Evolutionary conservation across 2,329 filamentous ascomycete genomes (phyloP).

Genomic region (Sphaerulina musiva): DNA sequence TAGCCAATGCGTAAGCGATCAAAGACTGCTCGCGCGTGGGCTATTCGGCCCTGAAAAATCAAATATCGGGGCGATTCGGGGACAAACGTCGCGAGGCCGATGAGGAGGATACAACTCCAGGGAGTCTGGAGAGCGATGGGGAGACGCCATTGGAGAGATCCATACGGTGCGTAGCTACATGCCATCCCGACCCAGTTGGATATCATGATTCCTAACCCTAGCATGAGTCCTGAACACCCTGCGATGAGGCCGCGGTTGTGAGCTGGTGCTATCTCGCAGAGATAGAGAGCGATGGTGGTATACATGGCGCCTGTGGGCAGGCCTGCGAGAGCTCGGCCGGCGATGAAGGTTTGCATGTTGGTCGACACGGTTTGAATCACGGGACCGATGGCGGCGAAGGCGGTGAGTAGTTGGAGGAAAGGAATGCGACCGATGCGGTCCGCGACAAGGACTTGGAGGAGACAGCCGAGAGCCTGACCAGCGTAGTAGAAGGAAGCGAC

Average conservation of each 20-base stretch:
- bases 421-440: conserved; percentile 38
- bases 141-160: conserved; percentile 19
- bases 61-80: conserved; percentile 20
- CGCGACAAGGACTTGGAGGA: conserved; percentile 45
- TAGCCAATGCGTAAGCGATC: conserved; percentile 42
- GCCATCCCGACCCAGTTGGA: conserved; percentile 44
- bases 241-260: conserved; percentile 44
- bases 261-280: conserved; percentile 46
- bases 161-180: conserved; percentile 36
- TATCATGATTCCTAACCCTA: conserved; percentile 49
- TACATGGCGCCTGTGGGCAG: conserved; percentile 18
- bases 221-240: conserved; percentile 43
- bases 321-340: conserved; percentile 20
- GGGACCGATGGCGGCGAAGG: conserved; percentile 48
- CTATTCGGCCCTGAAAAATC: conserved; percentile 19
- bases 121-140: conserved; percentile 30
- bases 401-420: conserved; percentile 39
- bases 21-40: conserved; percentile 23
- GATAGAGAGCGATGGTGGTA: conserved; percentile 48
- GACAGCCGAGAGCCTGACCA: conserved; percentile 49
- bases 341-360: conserved; percentile 32
- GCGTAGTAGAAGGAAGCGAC: conserved; percentile 52
- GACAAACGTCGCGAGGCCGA: conserved; percentile 17
- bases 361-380: conserved; percentile 48
- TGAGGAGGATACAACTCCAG: conserved; percentile 42